Percentiles rank a stretch among this genome's conserved stretches.
phyloP scores from a whole-genome alignment of 768 basidiomycete species.

The Termitomyces sp. region DNA sequence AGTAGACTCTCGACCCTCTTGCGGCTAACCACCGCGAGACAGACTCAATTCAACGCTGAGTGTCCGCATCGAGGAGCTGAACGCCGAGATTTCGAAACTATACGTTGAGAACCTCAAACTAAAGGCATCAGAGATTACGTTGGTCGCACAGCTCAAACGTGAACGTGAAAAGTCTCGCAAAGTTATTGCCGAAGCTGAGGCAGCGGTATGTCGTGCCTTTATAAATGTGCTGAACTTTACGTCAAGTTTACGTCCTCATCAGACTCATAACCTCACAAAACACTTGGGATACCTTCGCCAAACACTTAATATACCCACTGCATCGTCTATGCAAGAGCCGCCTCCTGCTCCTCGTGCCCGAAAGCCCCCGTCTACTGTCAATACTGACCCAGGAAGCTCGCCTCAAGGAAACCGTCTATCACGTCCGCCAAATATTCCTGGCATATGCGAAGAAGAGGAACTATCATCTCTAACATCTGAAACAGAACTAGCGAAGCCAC shows the following conservation, averaged over 20 bases:
- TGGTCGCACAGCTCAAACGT: conserved; percentile 69
- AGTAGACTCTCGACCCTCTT: background rate
- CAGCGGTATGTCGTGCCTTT: conserved; percentile 44
- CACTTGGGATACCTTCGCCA: conserved; percentile 62
- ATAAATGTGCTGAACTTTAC: conserved; percentile 5
- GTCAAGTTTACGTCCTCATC: conserved; percentile 7
- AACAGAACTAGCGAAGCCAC: conserved; percentile 31
- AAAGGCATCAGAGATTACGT: conserved; percentile 73
- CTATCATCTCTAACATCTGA: conserved; percentile 37
- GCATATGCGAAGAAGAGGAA: conserved; percentile 66
- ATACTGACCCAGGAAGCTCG: conserved; percentile 26
- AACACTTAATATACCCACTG: conserved; percentile 41
- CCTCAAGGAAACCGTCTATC: conserved; percentile 52
- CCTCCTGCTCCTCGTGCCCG: conserved; percentile 46
- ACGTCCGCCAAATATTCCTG: conserved; percentile 61
- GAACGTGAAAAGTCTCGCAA: conserved; percentile 74
- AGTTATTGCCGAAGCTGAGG: conserved; percentile 67
- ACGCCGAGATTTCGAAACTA: conserved; percentile 75
- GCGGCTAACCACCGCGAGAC: background rate
- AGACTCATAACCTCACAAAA: conserved; percentile 59
- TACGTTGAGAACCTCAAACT: conserved; percentile 80
- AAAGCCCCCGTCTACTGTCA: conserved; percentile 37
- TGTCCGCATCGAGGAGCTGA: conserved; percentile 78
- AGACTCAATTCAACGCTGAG: conserved; percentile 85
- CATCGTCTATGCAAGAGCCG: conserved; percentile 28